Percentiles rank a stretch among this genome's conserved stretches.
These are phyloP conservation scores for Chaetomium sp. DNA, from an alignment of 2,329 filamentous ascomycete genomes.

Conservation along the genomic window DNA sequence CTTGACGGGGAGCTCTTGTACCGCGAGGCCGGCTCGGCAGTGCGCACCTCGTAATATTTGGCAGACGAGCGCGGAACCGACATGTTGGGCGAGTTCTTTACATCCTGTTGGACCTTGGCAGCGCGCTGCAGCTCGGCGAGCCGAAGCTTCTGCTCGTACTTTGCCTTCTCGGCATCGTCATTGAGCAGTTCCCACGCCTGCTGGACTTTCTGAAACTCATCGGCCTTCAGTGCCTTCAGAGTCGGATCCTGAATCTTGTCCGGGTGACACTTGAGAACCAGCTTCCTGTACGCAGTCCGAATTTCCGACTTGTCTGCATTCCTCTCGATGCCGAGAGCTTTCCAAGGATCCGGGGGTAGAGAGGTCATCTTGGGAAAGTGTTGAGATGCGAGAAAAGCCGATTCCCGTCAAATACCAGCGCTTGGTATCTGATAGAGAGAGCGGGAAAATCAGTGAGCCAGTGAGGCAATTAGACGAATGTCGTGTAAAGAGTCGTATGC, in stretches of 20 bases:
- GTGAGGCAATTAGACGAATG: conserved; percentile 9
- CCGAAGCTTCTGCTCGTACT: conserved; percentile 77
- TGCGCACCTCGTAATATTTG: conserved; percentile 52
- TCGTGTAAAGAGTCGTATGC: conserved; percentile 21
- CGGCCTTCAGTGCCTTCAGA: conserved; percentile 75
- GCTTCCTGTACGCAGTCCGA: conserved; percentile 78
- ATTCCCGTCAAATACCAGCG: conserved; percentile 21
- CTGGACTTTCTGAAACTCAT: conserved; percentile 90
- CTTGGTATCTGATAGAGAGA: conserved; percentile 18
- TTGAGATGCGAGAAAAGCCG: conserved; percentile 8
- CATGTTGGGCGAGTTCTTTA: conserved; percentile 47
- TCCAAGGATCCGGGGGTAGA: conserved; percentile 74
- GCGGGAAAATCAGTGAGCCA: conserved; percentile 2
- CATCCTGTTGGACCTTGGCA: conserved; percentile 35
- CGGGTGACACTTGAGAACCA: conserved; percentile 85
- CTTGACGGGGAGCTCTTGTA: conserved; percentile 43
- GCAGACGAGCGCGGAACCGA: conserved; percentile 49
- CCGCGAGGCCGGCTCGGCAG: conserved; percentile 50
- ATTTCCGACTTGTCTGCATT: conserved; percentile 72
- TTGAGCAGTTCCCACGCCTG: conserved; percentile 89
- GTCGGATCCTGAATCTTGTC: conserved; percentile 84
- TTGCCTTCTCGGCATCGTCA: conserved; percentile 69
- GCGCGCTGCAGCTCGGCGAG: conserved; percentile 63
- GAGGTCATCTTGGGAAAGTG: conserved; percentile 49
- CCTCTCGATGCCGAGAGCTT: conserved; percentile 70